These are phyloP conservation scores for Canariomyces notabilis DNA, from an alignment of 2,329 filamentous ascomycete species.

Conservation along the genomic window DNA sequence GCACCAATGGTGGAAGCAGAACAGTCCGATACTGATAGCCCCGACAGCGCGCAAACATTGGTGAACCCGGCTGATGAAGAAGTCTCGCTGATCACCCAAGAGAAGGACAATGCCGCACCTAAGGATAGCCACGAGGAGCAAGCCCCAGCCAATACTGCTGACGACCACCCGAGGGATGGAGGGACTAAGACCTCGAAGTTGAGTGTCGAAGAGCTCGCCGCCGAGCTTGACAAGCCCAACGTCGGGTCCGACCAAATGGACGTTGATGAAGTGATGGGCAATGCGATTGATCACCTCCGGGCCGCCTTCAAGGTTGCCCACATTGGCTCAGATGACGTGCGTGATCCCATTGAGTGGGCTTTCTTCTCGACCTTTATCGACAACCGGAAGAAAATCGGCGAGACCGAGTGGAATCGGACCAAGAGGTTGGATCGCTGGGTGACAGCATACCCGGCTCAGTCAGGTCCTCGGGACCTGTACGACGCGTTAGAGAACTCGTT, in stretches of 20 bases:
- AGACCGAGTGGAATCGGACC: constrained; percentile 38
- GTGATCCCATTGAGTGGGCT: constrained; percentile 73
- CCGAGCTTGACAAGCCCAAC: constrained; percentile 26
- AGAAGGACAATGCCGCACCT: constrained; percentile 6
- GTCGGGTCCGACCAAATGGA: constrained; percentile 70
- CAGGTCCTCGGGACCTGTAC: constrained; percentile 62
- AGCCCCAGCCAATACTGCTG: background rate
- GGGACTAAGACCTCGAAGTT: constrained; percentile 17
- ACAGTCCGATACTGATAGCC: constrained; percentile 39
- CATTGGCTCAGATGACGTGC: constrained; percentile 21
- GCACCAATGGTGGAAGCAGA: constrained; percentile 27
- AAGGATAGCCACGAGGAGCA: constrained; percentile 19
- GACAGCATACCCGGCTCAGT: constrained; percentile 52
- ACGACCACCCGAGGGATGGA: background rate
- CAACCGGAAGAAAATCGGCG: constrained; percentile 51
- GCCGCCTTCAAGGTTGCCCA: constrained; percentile 74
- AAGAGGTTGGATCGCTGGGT: constrained; percentile 59
- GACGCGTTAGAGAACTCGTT: constrained; percentile 81
- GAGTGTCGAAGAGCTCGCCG: constrained; percentile 23
- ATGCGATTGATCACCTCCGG: constrained; percentile 84
- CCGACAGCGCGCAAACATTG: constrained; percentile 48
- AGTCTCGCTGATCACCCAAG: constrained; percentile 31
- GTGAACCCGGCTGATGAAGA: constrained; percentile 41
- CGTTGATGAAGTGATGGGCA: constrained; percentile 91
- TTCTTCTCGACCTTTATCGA: constrained; percentile 60